These are phyloP conservation scores for Flaveria trinervia DNA, from an alignment of 129 eudicot species.

Conservation along the genomic window DNA sequence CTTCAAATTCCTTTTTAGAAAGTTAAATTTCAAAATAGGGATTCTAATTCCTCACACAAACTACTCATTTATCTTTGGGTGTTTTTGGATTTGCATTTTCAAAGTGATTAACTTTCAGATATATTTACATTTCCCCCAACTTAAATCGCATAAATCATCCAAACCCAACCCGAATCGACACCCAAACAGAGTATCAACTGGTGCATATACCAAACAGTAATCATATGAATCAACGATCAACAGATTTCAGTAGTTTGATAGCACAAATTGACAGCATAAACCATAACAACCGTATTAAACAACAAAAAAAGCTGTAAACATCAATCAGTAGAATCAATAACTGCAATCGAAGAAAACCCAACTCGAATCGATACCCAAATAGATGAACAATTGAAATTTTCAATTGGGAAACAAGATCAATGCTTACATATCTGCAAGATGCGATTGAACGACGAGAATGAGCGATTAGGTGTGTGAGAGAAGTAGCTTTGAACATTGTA, in stretches of 20 bases:
- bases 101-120: neutral
- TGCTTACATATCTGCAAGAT: constrained; percentile 29
- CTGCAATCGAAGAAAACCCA: neutral
- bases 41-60: neutral
- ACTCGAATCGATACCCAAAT: constrained; percentile 1
- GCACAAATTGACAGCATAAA: neutral
- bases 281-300: neutral
- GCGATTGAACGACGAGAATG: constrained; percentile 32
- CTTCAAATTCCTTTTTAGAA: neutral
- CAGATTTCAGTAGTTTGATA: constrained; percentile 3
- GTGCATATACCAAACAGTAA: neutral
- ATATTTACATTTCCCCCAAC: neutral
- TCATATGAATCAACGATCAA: constrained; percentile 11
- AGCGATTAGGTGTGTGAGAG: constrained; percentile 22
- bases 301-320: neutral
- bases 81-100: no score
- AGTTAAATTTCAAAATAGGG: neutral
- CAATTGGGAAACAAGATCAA: neutral
- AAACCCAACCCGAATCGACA: neutral
- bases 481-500: constrained; percentile 21
- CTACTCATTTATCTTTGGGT: no score
- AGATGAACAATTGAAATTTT: neutral
- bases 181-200: neutral
- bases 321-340: neutral
- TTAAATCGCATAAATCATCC: neutral